Conservation (phyloP, 2,329 filamentous ascomycete species). For the Leptoxyphium fumago region DNA sequence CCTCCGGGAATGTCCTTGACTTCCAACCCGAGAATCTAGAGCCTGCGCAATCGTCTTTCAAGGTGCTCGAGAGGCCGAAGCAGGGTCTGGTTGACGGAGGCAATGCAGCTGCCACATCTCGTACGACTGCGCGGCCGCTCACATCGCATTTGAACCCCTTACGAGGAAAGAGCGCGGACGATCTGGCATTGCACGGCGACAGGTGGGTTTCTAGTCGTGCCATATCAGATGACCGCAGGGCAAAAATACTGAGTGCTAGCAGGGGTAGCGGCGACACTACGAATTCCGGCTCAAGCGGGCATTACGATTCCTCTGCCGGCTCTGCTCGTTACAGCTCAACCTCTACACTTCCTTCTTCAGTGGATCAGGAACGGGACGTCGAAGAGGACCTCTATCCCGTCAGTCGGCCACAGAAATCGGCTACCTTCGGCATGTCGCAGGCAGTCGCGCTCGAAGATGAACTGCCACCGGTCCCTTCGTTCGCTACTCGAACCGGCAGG, state of each 20-base stretch:
- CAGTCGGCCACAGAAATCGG: constrained; percentile 16
- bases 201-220: constrained; percentile 15
- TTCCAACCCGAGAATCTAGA: constrained; percentile 11
- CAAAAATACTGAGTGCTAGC: constrained; percentile 20
- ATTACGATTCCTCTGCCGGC: constrained; percentile 24
- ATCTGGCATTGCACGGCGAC: constrained; percentile 12
- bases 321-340: constrained; percentile 40
- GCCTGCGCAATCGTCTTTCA: constrained; percentile 30
- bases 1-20: constrained; percentile 39
- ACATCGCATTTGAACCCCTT: constrained; percentile 20
- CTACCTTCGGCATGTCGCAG: constrained; percentile 25
- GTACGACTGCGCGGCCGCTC: constrained; percentile 16
- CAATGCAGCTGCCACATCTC: constrained; percentile 12
- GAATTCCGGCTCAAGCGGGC: constrained; percentile 31
- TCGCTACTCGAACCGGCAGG: constrained; percentile 29
- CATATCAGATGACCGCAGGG: constrained; percentile 23
- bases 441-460: constrained; percentile 23
- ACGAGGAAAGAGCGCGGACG: constrained; percentile 19
- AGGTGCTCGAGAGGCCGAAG: constrained; percentile 38
- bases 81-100: constrained; percentile 22
- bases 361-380: constrained; percentile 26
- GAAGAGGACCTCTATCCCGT: constrained; percentile 20
- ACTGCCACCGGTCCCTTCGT: constrained; percentile 21
- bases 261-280: constrained; percentile 36
- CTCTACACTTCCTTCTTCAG: constrained; percentile 41